Percentiles rank a stretch among this genome's conserved stretches.
These are phyloP conservation scores for Epithele typhae DNA, from an alignment of 768 basidiomycete genomes.

Conservation along the genomic window DNA sequence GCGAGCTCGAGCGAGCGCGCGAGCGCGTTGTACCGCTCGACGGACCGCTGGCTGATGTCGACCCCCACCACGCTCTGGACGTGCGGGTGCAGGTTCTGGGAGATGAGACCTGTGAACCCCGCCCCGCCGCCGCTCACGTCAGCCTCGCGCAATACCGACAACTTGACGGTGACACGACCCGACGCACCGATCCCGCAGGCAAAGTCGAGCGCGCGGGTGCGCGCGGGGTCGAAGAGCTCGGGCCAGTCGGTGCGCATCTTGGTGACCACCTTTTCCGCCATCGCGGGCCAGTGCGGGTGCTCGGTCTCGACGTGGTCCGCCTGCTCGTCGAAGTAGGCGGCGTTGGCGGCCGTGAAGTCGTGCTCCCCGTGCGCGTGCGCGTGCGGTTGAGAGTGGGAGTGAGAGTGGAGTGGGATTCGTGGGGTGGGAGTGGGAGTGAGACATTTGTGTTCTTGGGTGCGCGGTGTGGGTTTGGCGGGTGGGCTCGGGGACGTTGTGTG, in stretches of 20 bases:
- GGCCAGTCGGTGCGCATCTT: slow-evolving; percentile 28
- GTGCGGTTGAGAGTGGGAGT: not conserved
- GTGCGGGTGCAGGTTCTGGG: slow-evolving; percentile 57
- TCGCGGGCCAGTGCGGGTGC: slow-evolving; percentile 3
- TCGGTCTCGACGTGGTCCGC: slow-evolving; percentile 11
- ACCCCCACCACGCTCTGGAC: slow-evolving; percentile 65
- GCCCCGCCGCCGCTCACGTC: too few relatives aligned
- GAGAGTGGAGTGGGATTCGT: too few relatives aligned
- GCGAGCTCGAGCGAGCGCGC: slow-evolving; percentile 59
- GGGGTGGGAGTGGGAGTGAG: too few relatives aligned
- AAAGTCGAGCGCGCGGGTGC: slow-evolving; percentile 63
- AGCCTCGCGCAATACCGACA: too few relatives aligned
- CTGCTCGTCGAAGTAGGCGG: slow-evolving; percentile 12
- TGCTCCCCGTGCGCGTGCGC: slow-evolving; percentile 1
- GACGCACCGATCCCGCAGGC: slow-evolving; percentile 66
- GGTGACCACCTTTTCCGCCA: slow-evolving; percentile 23
- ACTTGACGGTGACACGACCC: too few relatives aligned
- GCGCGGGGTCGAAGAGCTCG: slow-evolving; percentile 44
- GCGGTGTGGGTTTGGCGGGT: too few relatives aligned
- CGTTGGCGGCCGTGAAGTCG: slow-evolving; percentile 12
- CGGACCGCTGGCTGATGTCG: slow-evolving; percentile 71
- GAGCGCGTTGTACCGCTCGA: slow-evolving; percentile 59
- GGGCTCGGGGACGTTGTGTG: too few relatives aligned
- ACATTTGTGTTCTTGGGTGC: too few relatives aligned
- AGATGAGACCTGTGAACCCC: slow-evolving; percentile 50